Evolutionary conservation across 331 rosid species (phyloP), one percentile per base, ranked within the genome.

Genomic region (Quercus tomentella): DNA sequence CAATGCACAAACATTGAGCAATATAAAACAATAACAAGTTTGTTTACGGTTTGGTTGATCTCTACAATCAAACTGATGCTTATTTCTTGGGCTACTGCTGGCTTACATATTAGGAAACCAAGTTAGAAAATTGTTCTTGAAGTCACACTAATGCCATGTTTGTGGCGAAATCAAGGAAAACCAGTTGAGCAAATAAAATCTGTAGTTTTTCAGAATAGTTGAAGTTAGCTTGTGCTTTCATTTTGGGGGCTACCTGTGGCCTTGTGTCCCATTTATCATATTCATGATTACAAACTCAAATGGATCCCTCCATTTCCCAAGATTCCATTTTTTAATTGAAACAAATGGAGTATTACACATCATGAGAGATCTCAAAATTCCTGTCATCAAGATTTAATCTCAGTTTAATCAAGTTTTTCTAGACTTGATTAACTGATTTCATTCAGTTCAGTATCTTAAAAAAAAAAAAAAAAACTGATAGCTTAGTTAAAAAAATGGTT

Each of bases 51-150:
- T 49, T 49, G 61, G 61, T 37, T 41, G 61, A 67, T 22, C 73
- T 49, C 58, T 63, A 56, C 18, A 23, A 73, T 18, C 26, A 81
- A 57, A 76, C n/a, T 76, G 84, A 31, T 49, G 73, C 52, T 21
- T 22, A 58, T 28, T 56, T 33, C 33, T 60, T 71, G 67, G 30
- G 67, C 67, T 60, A 60, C 28, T 60, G 17, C 54, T 22, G 65
- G 65, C 12, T 58, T 12, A 60, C 16, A 60, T 60, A 60, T 22
- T 60, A 22, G 33, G 67, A 16, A 60, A 23, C 25, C 3, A 5
- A 35, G 12, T 58, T 26, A 58, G 65, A 58, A 62, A 62, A 26
- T 25, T 31, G 71, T 15, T 61, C 5, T 10, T 23, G 11, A 7
- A 62, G 45, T 37, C 57, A 56, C 56, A 9, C 21, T 25, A 58